Evolutionary conservation across 176 grass and related monocot species (phyloP).

Genomic region (Triticum monococcum): DNA sequence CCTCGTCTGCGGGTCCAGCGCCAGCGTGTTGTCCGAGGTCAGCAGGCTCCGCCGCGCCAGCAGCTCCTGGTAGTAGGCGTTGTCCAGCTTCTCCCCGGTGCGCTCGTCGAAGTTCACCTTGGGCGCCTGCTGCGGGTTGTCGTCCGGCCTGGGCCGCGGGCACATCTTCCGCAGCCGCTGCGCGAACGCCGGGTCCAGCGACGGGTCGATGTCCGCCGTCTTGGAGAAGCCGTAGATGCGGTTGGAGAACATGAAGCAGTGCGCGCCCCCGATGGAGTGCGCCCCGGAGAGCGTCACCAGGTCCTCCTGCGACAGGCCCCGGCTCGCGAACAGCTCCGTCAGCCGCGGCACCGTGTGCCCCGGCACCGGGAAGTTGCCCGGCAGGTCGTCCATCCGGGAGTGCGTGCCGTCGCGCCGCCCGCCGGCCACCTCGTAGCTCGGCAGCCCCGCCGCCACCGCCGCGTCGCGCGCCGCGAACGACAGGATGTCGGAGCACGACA

Average conservation of each 20-base stretch:
- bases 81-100: slow-evolving; percentile 34
- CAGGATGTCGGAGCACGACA: slow-evolving; percentile 53
- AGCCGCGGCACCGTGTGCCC: slow-evolving; percentile 23
- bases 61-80: slow-evolving; percentile 49
- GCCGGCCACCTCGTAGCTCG: slow-evolving; percentile 18
- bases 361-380: slow-evolving; percentile 39
- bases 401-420: slow-evolving; percentile 44
- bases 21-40: slow-evolving; percentile 45
- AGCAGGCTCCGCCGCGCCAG: slow-evolving; percentile 37
- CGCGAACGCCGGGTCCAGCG: slow-evolving; percentile 25
- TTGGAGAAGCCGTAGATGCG: slow-evolving; percentile 52
- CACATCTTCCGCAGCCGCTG: slow-evolving; percentile 15
- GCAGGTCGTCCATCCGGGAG: slow-evolving; percentile 42
- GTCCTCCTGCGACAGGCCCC: slow-evolving; percentile 43
- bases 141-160: not conserved
- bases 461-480: slow-evolving; percentile 54
- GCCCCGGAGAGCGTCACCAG: slow-evolving; percentile 52
- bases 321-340: slow-evolving; percentile 23
- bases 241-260: slow-evolving; percentile 56
- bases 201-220: not conserved
- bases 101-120: slow-evolving; percentile 51
- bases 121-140: slow-evolving; percentile 19
- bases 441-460: slow-evolving; percentile 33
- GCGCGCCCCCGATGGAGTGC: slow-evolving; percentile 67
- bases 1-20: slow-evolving; percentile 25